Evolutionary conservation across 2,329 filamentous ascomycete genomes (phyloP), one percentile per base, ranked within the genome.

Genomic region (Incumbomyces delicatus): DNA sequence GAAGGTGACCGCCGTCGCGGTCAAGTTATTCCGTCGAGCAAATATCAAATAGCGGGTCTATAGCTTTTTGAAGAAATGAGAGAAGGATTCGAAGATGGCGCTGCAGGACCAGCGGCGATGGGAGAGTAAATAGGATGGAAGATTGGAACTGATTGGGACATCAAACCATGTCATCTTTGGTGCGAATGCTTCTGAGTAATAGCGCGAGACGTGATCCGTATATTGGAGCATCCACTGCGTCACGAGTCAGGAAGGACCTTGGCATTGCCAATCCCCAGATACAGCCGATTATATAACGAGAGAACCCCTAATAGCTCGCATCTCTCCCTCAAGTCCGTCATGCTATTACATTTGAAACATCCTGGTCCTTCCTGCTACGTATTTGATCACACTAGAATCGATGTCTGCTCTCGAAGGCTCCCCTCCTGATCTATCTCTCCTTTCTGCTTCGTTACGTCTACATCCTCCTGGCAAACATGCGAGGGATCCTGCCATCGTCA

Each of bases 401-500:
- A 27, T 5, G 8, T 11, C 4, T 35, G 33, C 33, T 35, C n/a
- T 33, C 10, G 10, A 33, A n/a, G 10, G n/a, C n/a, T n/a, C 10
- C n/a, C n/a, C 31, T 33, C n/a, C 10, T 33, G 31, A 33, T 17
- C n/a, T 11, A 35, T 4, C 33, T n/a, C 13, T n/a, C 12, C 33
- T 35, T 6, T 20, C 18, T 6, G 12, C 20, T 29, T 40, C 17
- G 8, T 27, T 8, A 27, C 22, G 22, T 27, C 22, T 13, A 16
- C 8, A 16, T 27, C 20, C 31, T 37, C 34, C 16, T 16, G 14
- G 31, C 41, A 27, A 37, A 37, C 32, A 44, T 22, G 10, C 41
- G 11, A 22, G 41, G 41, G n/a, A 44, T 37, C 17, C 41, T 35
- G 5, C 33, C 41, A 12, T 54, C 52, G 2, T 56, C 52, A 18